Evolutionary conservation across 2,329 filamentous ascomycete species (phyloP).

Genomic region (Scleromitrula shiraiana): DNA sequence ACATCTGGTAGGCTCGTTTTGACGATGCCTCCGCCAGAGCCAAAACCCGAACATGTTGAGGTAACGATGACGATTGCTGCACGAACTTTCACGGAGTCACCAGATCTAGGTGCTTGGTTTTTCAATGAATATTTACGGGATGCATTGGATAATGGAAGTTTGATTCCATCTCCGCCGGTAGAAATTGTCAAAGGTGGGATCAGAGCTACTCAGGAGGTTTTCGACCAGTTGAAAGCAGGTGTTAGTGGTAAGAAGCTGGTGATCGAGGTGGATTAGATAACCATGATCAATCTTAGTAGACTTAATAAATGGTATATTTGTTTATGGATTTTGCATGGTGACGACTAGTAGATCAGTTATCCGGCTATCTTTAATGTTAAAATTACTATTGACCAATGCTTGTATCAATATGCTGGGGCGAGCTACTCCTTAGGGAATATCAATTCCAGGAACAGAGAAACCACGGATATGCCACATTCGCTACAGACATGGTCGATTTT

Average conservation of each 20-base stretch:
- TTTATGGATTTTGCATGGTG: no score
- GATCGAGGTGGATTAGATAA: conserved; percentile 7
- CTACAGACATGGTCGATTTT: no score
- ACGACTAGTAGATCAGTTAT: no score
- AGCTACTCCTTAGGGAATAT: no score
- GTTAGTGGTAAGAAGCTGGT: conserved; percentile 20
- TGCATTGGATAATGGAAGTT: conserved; percentile 9
- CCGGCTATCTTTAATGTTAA: no score
- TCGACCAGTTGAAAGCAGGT: conserved; percentile 14
- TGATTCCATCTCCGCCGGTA: conserved; percentile 12
- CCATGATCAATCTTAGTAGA: neutral
- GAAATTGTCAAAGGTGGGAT: conserved; percentile 15
- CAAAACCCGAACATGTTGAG: conserved; percentile 9
- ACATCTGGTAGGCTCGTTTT: conserved; percentile 9
- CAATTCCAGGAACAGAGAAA: no score
- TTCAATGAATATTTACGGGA: conserved; percentile 15
- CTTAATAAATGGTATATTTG: no score
- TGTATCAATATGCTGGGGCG: no score
- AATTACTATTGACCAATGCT: no score
- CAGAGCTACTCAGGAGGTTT: conserved; percentile 3
- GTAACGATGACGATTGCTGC: conserved; percentile 4
- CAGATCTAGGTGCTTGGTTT: conserved; percentile 13
- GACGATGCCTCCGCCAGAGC: conserved; percentile 1
- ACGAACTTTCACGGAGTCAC: neutral
- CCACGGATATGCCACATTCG: no score